Conservation (phyloP, 2,329 filamentous ascomycete species). For the Epichloe elymi region DNA sequence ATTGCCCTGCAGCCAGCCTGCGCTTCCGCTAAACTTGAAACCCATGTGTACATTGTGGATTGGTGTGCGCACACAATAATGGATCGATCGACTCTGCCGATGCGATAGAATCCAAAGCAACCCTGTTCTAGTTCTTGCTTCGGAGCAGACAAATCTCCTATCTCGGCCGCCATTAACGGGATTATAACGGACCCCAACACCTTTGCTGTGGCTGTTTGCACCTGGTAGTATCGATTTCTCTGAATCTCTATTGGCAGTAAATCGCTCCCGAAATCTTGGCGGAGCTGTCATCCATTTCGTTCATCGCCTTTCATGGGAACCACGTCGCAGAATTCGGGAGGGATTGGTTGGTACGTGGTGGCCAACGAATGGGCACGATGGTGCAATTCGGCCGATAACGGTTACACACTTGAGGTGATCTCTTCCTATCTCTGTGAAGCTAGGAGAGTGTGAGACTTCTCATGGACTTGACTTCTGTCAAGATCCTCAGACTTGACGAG, state of each 20-base stretch:
- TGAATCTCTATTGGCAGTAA: slow-evolving; percentile 3
- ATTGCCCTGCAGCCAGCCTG: neutral
- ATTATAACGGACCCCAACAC: neutral
- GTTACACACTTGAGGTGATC: neutral
- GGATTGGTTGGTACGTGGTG: neutral
- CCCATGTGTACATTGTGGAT: neutral
- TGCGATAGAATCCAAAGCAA: neutral
- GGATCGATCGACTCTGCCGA: neutral
- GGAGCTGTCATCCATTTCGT: neutral
- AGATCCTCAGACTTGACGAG: neutral
- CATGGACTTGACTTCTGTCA: neutral
- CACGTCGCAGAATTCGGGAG: neutral
- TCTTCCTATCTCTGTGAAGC: neutral
- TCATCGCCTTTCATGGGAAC: neutral
- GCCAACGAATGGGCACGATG: neutral
- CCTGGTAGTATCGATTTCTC: slow-evolving; percentile 3
- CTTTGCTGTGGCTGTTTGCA: neutral
- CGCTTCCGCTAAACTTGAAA: neutral
- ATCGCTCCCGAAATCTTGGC: slow-evolving; percentile 1
- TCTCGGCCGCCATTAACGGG: neutral
- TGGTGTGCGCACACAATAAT: neutral
- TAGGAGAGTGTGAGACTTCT: neutral
- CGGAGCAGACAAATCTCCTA: neutral
- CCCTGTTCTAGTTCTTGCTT: neutral
- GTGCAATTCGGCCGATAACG: neutral